A percentile compares a stretch with the other conserved stretches of the same genome.
These are phyloP conservation scores for Solanum verrucosum DNA, from an alignment of 257 asterid genomes.

Conservation along the genomic window DNA sequence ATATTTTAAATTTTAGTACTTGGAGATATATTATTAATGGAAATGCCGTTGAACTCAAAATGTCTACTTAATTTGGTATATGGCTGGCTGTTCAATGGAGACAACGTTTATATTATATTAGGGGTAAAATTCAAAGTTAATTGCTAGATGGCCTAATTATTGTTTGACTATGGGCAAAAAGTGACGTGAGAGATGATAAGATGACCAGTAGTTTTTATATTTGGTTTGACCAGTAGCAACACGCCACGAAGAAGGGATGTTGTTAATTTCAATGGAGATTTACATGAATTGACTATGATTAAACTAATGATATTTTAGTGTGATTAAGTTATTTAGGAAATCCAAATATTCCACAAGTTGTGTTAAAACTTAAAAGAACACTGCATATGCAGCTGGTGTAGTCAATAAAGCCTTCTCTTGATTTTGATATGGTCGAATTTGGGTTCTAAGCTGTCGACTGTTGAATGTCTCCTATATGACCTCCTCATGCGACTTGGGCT, in stretches of 20 bases:
- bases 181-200: neutral
- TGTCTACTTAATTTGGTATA: neutral
- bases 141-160: conserved; percentile 2
- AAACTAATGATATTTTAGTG: neutral
- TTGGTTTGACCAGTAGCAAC: neutral
- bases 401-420: neutral
- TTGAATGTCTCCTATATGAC: neutral
- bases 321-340: neutral
- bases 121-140: neutral
- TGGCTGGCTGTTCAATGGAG: neutral
- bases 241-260: neutral
- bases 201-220: neutral
- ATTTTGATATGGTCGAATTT: conserved; percentile 1
- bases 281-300: neutral
- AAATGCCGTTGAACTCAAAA: neutral
- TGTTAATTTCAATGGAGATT: neutral
- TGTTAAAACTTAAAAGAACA: neutral
- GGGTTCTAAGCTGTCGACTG: neutral
- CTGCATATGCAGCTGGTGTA: neutral
- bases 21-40: neutral
- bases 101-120: neutral
- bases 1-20: neutral
- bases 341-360: neutral
- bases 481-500: neutral
- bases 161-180: conserved; percentile 6